phyloP scores from a whole-genome alignment of 129 eudicot genomes.

The Arctium lappa region DNA sequence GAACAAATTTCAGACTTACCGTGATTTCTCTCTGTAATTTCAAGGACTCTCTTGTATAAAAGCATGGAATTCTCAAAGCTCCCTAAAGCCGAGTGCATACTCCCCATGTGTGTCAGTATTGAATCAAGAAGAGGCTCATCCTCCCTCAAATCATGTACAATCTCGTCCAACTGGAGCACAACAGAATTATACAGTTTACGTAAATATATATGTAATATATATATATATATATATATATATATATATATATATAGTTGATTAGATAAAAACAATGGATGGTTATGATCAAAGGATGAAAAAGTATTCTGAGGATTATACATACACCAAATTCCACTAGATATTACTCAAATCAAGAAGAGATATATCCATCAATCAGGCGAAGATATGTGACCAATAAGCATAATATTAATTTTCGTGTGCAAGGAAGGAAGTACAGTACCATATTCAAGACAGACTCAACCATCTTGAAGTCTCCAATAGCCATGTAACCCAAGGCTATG shows the following conservation, averaged over 20 bases:
- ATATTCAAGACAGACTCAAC: constrained; percentile 45
- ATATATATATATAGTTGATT: neutral
- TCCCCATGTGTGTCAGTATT: constrained; percentile 85
- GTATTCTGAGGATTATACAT: neutral
- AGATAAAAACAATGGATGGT: neutral
- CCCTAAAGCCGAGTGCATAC: constrained; percentile 65
- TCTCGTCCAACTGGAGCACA: constrained; percentile 56
- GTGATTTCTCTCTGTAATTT: constrained; percentile 46
- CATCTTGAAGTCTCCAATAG: constrained; percentile 58
- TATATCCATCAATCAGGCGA: neutral
- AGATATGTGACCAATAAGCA: neutral
- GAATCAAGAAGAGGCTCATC: constrained; percentile 74
- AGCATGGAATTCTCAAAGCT: constrained; percentile 50
- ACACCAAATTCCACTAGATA: neutral
- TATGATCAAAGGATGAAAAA: neutral
- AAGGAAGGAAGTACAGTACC: constrained; percentile 41
- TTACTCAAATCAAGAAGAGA: neutral
- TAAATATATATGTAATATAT: neutral
- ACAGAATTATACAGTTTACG: neutral
- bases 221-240: neutral
- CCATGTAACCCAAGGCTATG: constrained; percentile 75
- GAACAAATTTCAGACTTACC: constrained; percentile 35
- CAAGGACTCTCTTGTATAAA: constrained; percentile 53
- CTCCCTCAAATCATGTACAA: constrained; percentile 56
- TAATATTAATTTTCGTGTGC: neutral